A percentile compares a stretch with the other conserved stretches of the same genome.
Conservation (phyloP, 1,284 basidiomycete species). For the Schizophyllum amplum region DNA sequence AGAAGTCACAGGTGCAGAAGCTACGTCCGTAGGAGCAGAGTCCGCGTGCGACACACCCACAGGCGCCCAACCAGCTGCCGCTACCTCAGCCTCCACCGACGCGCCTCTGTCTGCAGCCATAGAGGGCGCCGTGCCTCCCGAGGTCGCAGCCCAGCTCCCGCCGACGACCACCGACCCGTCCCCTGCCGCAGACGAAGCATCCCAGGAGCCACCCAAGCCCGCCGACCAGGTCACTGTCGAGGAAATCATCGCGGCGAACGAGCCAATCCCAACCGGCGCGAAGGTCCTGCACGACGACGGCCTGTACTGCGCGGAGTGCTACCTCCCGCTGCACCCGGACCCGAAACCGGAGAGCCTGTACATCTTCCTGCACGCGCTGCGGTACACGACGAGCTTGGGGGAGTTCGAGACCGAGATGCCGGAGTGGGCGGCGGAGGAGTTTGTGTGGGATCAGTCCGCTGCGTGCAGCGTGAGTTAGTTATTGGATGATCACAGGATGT, state of each 20-base stretch:
- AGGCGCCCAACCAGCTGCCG: too few relatives aligned
- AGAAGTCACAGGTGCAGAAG: too few relatives aligned
- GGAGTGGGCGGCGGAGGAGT: slow-evolving; percentile 61
- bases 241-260: slow-evolving; percentile 24
- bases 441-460: slow-evolving; percentile 45
- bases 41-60: too few relatives aligned
- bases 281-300: slow-evolving; percentile 11
- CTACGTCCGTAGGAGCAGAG: too few relatives aligned
- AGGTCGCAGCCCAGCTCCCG: not conserved
- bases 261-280: not conserved
- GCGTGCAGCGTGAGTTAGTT: not conserved
- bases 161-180: not conserved
- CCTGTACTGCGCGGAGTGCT: slow-evolving; percentile 80
- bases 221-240: slow-evolving; percentile 34
- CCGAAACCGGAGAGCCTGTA: slow-evolving; percentile 85
- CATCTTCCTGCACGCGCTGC: slow-evolving; percentile 88
- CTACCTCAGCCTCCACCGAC: too few relatives aligned
- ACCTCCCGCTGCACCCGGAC: slow-evolving; percentile 84
- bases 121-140: too few relatives aligned
- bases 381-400: slow-evolving; percentile 73
- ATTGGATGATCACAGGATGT: too few relatives aligned
- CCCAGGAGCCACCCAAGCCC: slow-evolving; percentile 6
- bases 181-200: not conserved
- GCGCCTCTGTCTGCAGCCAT: too few relatives aligned
- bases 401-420: slow-evolving; percentile 71